phyloP scores from a whole-genome alignment of 2,329 filamentous ascomycete genomes.

The Alternaria triticimaculans region DNA sequence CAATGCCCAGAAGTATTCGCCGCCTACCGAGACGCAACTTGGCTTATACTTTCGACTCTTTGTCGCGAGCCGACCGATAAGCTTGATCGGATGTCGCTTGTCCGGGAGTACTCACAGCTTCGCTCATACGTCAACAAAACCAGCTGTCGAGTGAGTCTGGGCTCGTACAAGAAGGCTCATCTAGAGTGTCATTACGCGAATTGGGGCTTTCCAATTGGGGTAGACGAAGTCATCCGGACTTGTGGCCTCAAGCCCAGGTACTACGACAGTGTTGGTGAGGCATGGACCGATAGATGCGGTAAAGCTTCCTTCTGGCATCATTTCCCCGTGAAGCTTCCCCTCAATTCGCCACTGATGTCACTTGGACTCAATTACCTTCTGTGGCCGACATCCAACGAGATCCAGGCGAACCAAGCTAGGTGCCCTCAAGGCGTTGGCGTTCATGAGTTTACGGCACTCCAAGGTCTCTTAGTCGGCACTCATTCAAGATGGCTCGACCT shows the following conservation, averaged over 20 bases:
- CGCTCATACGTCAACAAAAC: constrained; percentile 21
- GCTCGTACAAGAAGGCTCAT: constrained; percentile 57
- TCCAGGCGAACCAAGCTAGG: constrained; percentile 57
- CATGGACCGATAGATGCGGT: constrained; percentile 49
- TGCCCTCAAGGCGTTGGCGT: constrained; percentile 57
- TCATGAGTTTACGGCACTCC: constrained; percentile 63
- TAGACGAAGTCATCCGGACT: constrained; percentile 54
- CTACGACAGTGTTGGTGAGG: constrained; percentile 50
- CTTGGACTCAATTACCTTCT: constrained; percentile 5
- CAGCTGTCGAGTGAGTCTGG: constrained; percentile 45
- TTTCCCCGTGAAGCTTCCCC: constrained; percentile 51
- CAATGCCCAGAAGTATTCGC: constrained; percentile 53
- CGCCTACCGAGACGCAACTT: constrained; percentile 61
- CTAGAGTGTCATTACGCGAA: constrained; percentile 57
- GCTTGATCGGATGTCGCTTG: constrained; percentile 15
- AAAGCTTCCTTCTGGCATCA: constrained; percentile 56
- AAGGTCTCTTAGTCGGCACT: constrained; percentile 56
- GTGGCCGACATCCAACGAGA: constrained; percentile 61
- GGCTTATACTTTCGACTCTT: constrained; percentile 54
- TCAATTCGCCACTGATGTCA: constrained; percentile 39
- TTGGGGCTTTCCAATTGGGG: constrained; percentile 50
- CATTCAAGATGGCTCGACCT: constrained; percentile 58
- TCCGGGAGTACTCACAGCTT: constrained; percentile 47
- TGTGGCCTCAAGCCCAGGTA: constrained; percentile 58
- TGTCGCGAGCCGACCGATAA: constrained; percentile 21